phyloP scores from a whole-genome alignment of 225 moss, liverwort and hornwort genomes.

The Sphagnum tenellum region DNA sequence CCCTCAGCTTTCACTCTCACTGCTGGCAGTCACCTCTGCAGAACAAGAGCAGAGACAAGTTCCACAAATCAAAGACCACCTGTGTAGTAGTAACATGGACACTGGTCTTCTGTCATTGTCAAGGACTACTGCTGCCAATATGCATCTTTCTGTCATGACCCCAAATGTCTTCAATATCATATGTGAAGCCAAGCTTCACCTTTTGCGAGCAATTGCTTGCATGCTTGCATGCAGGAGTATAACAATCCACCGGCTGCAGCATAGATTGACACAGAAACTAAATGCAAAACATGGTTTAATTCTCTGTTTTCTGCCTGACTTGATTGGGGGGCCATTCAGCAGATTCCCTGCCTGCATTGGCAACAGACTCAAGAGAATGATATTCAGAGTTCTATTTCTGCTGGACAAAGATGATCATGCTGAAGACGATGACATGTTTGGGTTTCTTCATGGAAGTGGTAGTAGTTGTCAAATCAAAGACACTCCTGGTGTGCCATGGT shows the following conservation, averaged over 20 bases:
- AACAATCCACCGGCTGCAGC: constrained; percentile 6
- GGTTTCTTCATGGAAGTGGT: not conserved
- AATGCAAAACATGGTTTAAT: constrained; percentile 15
- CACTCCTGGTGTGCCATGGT: constrained; percentile 9
- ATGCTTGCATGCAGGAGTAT: constrained; percentile 29
- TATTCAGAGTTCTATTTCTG: constrained; percentile 42
- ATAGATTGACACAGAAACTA: constrained; percentile 16
- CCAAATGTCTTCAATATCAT: constrained; percentile 11
- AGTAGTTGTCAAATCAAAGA: constrained; percentile 8
- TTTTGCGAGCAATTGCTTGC: constrained; percentile 14
- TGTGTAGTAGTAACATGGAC: no score
- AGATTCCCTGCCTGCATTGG: constrained; percentile 2
- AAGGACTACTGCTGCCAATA: not conserved
- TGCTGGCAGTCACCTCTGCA: constrained; percentile 1
- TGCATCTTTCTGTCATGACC: no score
- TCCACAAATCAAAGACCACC: not conserved
- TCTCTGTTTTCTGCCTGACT: constrained; percentile 47
- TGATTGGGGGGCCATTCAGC: constrained; percentile 41
- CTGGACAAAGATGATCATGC: constrained; percentile 21
- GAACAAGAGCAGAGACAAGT: not conserved
- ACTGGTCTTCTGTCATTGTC: not conserved
- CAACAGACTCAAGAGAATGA: constrained; percentile 21
- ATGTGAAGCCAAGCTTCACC: constrained; percentile 17
- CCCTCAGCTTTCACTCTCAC: constrained; percentile 19
- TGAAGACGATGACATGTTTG: not conserved